phyloP scores from a whole-genome alignment of 225 moss, liverwort and hornwort genomes.

The Physcomitrellopsis africana region DNA sequence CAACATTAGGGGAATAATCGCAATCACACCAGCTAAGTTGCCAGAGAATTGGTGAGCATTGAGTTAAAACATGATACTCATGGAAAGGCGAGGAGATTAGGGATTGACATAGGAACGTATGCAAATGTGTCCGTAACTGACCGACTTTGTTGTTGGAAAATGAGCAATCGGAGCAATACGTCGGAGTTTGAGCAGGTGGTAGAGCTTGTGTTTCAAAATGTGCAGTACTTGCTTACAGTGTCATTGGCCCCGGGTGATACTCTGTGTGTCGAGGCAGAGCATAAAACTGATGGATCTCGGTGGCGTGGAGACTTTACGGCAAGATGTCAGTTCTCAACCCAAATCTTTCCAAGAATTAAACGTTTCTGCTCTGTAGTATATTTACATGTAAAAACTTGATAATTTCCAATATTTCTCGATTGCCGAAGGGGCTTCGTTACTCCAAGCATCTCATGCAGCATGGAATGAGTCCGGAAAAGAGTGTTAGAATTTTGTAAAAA shows the following conservation, averaged over 20 bases:
- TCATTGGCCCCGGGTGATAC: slow-evolving; percentile 71
- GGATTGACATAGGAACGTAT: not conserved
- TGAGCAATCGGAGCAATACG: slow-evolving; percentile 47
- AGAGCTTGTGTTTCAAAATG: slow-evolving; percentile 78
- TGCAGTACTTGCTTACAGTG: slow-evolving; percentile 75
- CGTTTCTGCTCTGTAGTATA: not conserved
- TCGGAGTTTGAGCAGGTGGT: slow-evolving; percentile 73
- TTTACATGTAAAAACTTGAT: not conserved
- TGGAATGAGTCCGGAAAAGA: not conserved
- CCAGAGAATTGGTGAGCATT: not conserved
- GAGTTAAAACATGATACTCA: not conserved
- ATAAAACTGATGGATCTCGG: slow-evolving; percentile 72
- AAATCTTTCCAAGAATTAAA: not conserved
- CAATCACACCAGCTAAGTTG: not conserved
- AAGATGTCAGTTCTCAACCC: slow-evolving; percentile 50
- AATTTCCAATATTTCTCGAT: not conserved
- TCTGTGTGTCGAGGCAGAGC: slow-evolving; percentile 81
- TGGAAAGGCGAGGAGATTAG: not conserved
- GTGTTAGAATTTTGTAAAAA: not conserved
- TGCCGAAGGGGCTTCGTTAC: not conserved
- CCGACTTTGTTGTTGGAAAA: slow-evolving; percentile 20
- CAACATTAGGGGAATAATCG: slow-evolving; percentile 6
- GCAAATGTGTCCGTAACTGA: slow-evolving; percentile 18
- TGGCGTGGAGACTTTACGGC: slow-evolving; percentile 98
- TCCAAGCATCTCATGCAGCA: not conserved